phyloP scores from a whole-genome alignment of 352 stramenopile species.

The Phytophthora cactorum region DNA sequence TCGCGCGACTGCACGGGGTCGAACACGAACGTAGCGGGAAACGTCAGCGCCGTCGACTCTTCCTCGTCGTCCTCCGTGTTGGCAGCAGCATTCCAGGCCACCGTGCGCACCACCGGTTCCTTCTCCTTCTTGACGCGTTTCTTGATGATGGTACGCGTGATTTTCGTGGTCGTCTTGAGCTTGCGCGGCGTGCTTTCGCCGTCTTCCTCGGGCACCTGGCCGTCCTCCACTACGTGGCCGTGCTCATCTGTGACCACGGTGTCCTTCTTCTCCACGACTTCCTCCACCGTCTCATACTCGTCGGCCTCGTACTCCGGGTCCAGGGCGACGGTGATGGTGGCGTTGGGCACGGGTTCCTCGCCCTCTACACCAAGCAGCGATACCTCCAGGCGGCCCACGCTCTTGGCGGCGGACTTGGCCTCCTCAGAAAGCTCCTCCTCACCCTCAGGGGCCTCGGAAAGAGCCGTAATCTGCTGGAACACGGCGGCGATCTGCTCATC shows the following conservation, averaged over 20 bases:
- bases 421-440: constrained; percentile 36
- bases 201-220: constrained; percentile 38
- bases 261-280: constrained; percentile 64
- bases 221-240: constrained; percentile 53
- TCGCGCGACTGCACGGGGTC: constrained; percentile 86
- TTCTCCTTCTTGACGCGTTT: constrained; percentile 69
- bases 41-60: constrained; percentile 24
- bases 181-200: constrained; percentile 46
- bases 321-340: constrained; percentile 69
- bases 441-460: constrained; percentile 48
- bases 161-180: constrained; percentile 69
- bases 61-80: constrained; percentile 19
- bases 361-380: constrained; percentile 64
- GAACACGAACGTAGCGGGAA: constrained; percentile 81
- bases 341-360: constrained; percentile 54
- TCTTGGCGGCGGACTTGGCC: constrained; percentile 54
- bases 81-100: constrained; percentile 37
- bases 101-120: constrained; percentile 45
- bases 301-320: constrained; percentile 82
- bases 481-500: constrained; percentile 76
- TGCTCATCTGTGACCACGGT: constrained; percentile 56
- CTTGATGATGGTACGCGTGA: constrained; percentile 58
- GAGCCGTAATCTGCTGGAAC: constrained; percentile 71
- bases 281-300: constrained; percentile 59
- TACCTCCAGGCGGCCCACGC: constrained; percentile 74